These are phyloP conservation scores for Solanum corneliomulleri DNA, from an alignment of 257 asterid species.

Conservation along the genomic window DNA sequence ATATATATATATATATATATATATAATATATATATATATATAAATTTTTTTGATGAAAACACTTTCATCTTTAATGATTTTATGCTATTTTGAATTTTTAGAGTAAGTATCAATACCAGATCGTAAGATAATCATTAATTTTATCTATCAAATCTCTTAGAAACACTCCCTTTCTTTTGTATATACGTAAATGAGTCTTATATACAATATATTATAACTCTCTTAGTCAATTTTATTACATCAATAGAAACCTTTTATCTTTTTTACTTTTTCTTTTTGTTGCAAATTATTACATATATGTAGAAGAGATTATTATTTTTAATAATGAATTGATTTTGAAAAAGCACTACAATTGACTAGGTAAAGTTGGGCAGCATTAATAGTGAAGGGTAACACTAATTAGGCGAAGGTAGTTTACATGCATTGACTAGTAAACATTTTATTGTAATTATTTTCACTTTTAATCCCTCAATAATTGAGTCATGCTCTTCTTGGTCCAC, in stretches of 20 bases:
- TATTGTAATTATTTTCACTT: neutral
- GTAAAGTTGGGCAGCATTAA: neutral
- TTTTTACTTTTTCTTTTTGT: neutral
- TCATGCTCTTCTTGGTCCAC: neutral
- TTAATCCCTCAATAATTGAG: neutral
- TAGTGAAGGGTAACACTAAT: neutral
- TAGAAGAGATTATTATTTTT: neutral
- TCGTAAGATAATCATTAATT: too few species aligned
- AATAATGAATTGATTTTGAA: neutral
- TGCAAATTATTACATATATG: neutral
- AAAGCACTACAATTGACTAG: neutral
- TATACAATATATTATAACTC: neutral
- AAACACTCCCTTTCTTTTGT: neutral
- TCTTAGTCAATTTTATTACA: neutral
- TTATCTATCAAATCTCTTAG: neutral
- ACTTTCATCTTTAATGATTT: neutral
- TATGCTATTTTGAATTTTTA: neutral
- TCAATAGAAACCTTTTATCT: neutral
- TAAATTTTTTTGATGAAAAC: too few species aligned
- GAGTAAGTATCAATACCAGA: neutral
- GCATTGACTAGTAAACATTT: neutral
- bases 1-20: too few species aligned
- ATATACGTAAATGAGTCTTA: neutral
- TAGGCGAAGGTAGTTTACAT: neutral
- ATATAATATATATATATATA: too few species aligned